Base-by-base conservation (phyloP, 805 yeast genomes). In the Lipomyces sp. region DNA sequence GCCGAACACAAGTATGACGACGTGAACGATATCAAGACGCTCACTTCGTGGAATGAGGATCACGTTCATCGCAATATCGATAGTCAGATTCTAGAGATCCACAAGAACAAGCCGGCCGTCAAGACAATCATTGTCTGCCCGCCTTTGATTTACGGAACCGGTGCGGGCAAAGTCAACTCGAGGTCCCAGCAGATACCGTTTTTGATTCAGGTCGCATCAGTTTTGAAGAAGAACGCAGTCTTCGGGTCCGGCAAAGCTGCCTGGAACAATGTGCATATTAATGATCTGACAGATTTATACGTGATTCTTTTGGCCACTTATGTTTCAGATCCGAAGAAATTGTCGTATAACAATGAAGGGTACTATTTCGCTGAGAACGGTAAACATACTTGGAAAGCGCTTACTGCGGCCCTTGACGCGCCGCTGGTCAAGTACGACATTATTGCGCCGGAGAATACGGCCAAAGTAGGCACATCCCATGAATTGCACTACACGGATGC, bases 191-290 rank as follows among this genome's bases (percentile, higher is more conserved):
- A 80, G 60, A 69, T 79, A 51, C 81, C 82, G 32, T 54, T 29
- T 30, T 60, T 77, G 64, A 71, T 75, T 13, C 61, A 53, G 30
- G 54, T 73, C 24, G 67, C 76, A 30, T 57, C 67, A 34, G 62
- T 69, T 59, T 62, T 68, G 59, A 66, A 72, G 33, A 66, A 75
- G 60, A 74, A 73, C 5, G 76, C 75, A 60, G 67, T 74, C 11
- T 78, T 77, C 24, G 75, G 75, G 45, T 63, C 68, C n/a, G 81
- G 82, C 7, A 62, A 74, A 11, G 75, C 75, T 45, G 68, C 73
- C 53, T 80, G 82, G 82, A 74, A 74, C 56, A 78, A 76, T 57
- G 73, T 80, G n/a, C 78, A 79, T 65, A 74, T 80, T 45, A 59
- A 70, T 18, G 81, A 79, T 64, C 69, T 80, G 45, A 80, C 79